phyloP scores from a whole-genome alignment of 495 filamentous ascomycete genomes.

The Evansstolkia leycettana region DNA sequence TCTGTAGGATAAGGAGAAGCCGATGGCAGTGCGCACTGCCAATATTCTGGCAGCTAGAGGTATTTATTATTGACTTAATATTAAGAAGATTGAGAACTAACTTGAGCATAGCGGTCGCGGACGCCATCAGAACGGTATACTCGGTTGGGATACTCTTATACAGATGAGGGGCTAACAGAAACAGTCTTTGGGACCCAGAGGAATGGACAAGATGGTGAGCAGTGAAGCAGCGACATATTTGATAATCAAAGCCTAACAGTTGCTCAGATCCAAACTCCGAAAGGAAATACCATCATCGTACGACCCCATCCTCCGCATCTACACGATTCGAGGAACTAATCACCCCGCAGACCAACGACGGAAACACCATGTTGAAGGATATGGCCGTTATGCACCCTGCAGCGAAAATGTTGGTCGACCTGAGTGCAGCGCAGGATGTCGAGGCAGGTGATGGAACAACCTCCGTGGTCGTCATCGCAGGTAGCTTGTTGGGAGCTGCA shows the following conservation, averaged over 20 bases:
- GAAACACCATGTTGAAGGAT: slow-evolving; percentile 95
- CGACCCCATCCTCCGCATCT: slow-evolving; percentile 9
- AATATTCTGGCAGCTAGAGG: slow-evolving; percentile 97
- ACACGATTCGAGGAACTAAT: slow-evolving; percentile 14
- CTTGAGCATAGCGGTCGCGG: slow-evolving; percentile 61
- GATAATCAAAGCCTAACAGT: slow-evolving; percentile 12
- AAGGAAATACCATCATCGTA: slow-evolving; percentile 89
- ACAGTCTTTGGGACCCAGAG: slow-evolving; percentile 58
- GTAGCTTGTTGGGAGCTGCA: slow-evolving; percentile 85
- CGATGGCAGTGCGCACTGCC: slow-evolving; percentile 81
- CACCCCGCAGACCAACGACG: slow-evolving; percentile 70
- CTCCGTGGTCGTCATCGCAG: slow-evolving; percentile 94
- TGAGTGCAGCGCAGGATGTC: slow-evolving; percentile 93
- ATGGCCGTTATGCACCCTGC: slow-evolving; percentile 99
- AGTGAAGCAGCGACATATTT: neutral
- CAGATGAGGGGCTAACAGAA: slow-evolving; percentile 34
- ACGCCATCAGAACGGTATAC: slow-evolving; percentile 81
- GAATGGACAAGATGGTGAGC: slow-evolving; percentile 92
- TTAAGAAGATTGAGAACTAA: neutral
- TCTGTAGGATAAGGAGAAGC: slow-evolving; percentile 92
- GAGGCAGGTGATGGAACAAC: slow-evolving; percentile 98
- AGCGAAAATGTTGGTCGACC: slow-evolving; percentile 96
- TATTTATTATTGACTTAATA: slow-evolving; percentile 23
- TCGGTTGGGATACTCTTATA: slow-evolving; percentile 6
- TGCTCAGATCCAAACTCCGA: slow-evolving; percentile 72